Conservation (phyloP, 371 early-diverging fungal species). For the Basidiobolus meristosporus region DNA sequence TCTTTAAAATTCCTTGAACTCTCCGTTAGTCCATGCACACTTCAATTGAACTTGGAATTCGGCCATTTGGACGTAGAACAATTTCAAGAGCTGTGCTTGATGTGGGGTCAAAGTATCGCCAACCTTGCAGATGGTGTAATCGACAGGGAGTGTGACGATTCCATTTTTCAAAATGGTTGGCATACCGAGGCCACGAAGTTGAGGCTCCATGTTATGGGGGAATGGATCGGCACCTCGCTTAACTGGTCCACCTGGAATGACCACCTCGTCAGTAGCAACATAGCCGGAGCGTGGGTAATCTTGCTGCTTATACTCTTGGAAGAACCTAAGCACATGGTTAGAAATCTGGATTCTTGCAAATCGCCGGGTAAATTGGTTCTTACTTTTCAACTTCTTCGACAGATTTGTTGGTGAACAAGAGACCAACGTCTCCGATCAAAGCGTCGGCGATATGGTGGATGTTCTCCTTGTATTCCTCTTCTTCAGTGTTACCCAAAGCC, state of each 20-base stretch:
- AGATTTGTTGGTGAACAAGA: conserved; percentile 58
- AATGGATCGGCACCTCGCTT: conserved; percentile 54
- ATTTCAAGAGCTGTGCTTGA: conserved; percentile 82
- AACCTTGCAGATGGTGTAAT: conserved; percentile 68
- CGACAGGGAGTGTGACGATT: conserved; percentile 47
- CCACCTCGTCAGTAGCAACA: conserved; percentile 45
- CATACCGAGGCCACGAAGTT: conserved; percentile 75
- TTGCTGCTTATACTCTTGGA: conserved; percentile 30
- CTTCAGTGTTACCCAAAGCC: conserved; percentile 63
- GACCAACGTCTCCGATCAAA: conserved; percentile 69
- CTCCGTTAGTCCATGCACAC: no score
- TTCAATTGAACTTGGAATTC: conserved; percentile 46
- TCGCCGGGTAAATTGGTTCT: no score
- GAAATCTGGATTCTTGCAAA: no score
- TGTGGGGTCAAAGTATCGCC: conserved; percentile 71
- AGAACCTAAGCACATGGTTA: conserved; percentile 10
- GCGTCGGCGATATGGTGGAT: conserved; percentile 29
- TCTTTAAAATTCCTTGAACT: no score
- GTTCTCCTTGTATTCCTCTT: conserved; percentile 51
- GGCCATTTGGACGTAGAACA: conserved; percentile 72
- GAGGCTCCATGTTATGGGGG: conserved; percentile 94
- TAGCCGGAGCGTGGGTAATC: conserved; percentile 73
- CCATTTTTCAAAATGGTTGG: conserved; percentile 74
- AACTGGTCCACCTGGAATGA: conserved; percentile 71
- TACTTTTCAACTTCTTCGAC: conserved; percentile 33